Evolutionary conservation across 2,329 filamentous ascomycete genomes (phyloP), one percentile per base, ranked within the genome.

Genomic region (Thyridium curvatum): DNA sequence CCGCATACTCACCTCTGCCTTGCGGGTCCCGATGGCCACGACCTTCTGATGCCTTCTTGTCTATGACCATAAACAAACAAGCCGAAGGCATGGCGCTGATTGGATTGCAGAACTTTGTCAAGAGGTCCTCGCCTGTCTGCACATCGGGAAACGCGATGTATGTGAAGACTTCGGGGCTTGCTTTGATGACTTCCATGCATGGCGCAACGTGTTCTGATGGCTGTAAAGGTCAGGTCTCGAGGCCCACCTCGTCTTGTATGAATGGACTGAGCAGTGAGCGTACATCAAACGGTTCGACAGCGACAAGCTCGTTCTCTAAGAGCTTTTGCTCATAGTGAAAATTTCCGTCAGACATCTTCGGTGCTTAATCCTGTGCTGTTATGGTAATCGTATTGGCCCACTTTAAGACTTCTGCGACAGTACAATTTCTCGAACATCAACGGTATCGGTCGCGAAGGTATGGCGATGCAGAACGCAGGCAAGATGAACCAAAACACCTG

Each of bases 281-380:
- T 15, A 40, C 32, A 30, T 42, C 40, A 21, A 38, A 42, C 10
- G 37, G 37, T 13, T 39, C 40, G 8, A 42, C 17, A n/a, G 33
- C 36, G 9, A 42, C 29, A 13, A 38, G 28, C 29, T 21, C 26
- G 26, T 39, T 39, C 16, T 35, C 32, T n/a, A 42, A 30, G 12
- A 31, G 28, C 12, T 18, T 26, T 30, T 42, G 37, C 12, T 38
- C 36, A 16, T 42, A 42, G 36, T 32, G 30, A 18, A 39, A 39
- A 15, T 30, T 32, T 21, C 34, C 30, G n/a, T 35, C 8, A 15
- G 21, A 10, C 21, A 26, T 26, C 10, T 10, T 26, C 6, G 6
- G 21, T 26, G 10, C 21, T 26, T 6, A 26, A 6, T 6, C 21
- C 21, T 26, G 21, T 26, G 21, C 21, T 26, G 21, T 26, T 26